Percentiles rank a stretch among this genome's conserved stretches.
Conservation (phyloP, 2,329 filamentous ascomycete species). For the Penicillium nordicum region DNA sequence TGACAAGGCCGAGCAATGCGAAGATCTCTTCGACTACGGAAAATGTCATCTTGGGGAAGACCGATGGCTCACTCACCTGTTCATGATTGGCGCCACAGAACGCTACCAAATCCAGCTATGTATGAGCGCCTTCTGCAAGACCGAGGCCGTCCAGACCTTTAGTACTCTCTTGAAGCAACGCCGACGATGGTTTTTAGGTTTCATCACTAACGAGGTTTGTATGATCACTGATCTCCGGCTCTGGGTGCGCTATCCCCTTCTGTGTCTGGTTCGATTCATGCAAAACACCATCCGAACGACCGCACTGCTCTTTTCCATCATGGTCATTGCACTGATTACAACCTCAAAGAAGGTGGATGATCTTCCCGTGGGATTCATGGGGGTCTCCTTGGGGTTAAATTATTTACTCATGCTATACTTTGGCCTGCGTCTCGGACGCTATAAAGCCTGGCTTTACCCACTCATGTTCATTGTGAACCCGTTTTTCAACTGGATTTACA, state of each 20-base stretch:
- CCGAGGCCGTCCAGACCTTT: constrained; percentile 89
- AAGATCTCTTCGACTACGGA: constrained; percentile 93
- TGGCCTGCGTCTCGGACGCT: constrained; percentile 77
- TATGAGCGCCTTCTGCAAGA: constrained; percentile 96
- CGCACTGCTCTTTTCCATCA: constrained; percentile 88
- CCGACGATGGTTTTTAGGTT: constrained; percentile 92
- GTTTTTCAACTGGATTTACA: constrained; percentile 98
- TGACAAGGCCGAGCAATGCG: constrained; percentile 91
- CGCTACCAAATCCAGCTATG: constrained; percentile 97
- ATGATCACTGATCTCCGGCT: constrained; percentile 94
- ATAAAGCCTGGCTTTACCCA: constrained; percentile 92
- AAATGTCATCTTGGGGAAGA: constrained; percentile 96
- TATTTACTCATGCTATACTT: constrained; percentile 97
- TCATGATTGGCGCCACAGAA: constrained; percentile 95
- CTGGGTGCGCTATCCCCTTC: constrained; percentile 84
- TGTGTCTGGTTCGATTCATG: constrained; percentile 84
- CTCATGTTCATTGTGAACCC: constrained; percentile 94
- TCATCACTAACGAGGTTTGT: constrained; percentile 96
- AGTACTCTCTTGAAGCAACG: constrained; percentile 86
- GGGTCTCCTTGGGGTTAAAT: constrained; percentile 85
- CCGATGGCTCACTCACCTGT: constrained; percentile 93
- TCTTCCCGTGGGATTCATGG: constrained; percentile 89
- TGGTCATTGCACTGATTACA: constrained; percentile 80
- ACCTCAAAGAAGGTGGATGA: constrained; percentile 75
- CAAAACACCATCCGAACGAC: constrained; percentile 96